Conservation (phyloP, 345 rosid species). For the Kandelia obovata region DNA sequence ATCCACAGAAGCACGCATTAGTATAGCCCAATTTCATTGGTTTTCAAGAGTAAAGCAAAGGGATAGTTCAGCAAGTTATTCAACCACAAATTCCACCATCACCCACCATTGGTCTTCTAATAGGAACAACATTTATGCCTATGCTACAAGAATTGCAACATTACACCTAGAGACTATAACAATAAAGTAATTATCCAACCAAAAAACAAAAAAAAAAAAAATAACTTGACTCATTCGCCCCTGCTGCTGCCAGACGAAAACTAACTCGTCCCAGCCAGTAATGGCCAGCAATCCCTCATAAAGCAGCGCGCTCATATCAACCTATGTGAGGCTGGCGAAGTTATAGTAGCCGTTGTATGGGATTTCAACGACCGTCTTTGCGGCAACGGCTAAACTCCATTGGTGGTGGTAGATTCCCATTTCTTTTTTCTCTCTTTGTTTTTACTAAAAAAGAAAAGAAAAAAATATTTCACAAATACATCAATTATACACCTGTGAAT, state of each 20-base stretch:
- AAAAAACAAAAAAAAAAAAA: neutral
- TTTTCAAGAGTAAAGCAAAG: no score
- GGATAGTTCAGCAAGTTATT: no score
- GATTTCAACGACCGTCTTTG: no score
- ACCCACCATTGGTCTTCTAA: neutral
- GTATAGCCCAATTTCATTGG: no score
- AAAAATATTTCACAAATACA: no score
- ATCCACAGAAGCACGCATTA: no score
- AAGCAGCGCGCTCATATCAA: no score
- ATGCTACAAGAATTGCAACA: neutral
- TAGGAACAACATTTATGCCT: neutral
- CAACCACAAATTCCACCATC: no score
- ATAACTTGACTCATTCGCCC: constrained; percentile 8
- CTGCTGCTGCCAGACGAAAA: constrained; percentile 91
- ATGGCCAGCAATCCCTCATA: constrained; percentile 86
- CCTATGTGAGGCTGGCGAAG: constrained; percentile 94
- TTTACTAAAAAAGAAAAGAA: no score
- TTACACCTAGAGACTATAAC: neutral
- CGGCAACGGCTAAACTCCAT: constrained; percentile 21
- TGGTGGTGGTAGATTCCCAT: no score
- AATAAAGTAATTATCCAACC: constrained; percentile 1
- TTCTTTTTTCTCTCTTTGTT: no score
- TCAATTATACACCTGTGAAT: no score
- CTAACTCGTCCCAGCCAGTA: constrained; percentile 93
- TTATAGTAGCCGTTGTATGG: constrained; percentile 32